Evolutionary conservation across 2,329 filamentous ascomycete genomes (phyloP).

Genomic region (Botrytis sinoallii): DNA sequence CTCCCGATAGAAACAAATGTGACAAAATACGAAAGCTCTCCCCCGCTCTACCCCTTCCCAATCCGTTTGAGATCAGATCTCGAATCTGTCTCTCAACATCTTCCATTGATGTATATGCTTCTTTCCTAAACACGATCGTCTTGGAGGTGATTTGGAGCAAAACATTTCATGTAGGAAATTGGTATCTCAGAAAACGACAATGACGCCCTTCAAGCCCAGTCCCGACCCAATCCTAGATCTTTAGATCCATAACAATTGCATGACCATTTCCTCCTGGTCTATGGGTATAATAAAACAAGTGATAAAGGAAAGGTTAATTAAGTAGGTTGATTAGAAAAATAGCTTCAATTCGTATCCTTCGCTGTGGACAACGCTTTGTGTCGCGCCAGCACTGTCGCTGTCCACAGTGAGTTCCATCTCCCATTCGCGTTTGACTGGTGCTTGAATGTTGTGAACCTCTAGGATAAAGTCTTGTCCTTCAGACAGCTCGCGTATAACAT

Average conservation of each 20-base stretch:
- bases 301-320: slow-evolving; percentile 20
- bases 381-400: slow-evolving; percentile 29
- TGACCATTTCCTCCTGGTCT: slow-evolving; percentile 27
- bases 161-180: slow-evolving; percentile 8
- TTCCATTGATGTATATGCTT: background rate
- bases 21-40: background rate
- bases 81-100: slow-evolving; percentile 1
- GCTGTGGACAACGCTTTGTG: slow-evolving; percentile 30
- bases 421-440: slow-evolving; percentile 54
- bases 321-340: slow-evolving; percentile 36
- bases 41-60: background rate
- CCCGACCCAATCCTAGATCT: slow-evolving; percentile 9
- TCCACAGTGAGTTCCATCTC: slow-evolving; percentile 52
- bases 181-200: slow-evolving; percentile 19
- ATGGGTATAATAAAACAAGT: slow-evolving; percentile 29
- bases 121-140: background rate
- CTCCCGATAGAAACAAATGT: background rate
- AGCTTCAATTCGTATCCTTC: slow-evolving; percentile 38
- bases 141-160: slow-evolving; percentile 6
- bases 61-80: background rate
- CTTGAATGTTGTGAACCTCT: slow-evolving; percentile 31
- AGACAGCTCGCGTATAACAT: slow-evolving; percentile 75
- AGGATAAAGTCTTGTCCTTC: slow-evolving; percentile 92
- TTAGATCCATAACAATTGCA: slow-evolving; percentile 34
- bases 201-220: slow-evolving; percentile 15